Conservation (phyloP, 2,329 filamentous ascomycete genomes). For the Dactylonectria estremocensis region DNA sequence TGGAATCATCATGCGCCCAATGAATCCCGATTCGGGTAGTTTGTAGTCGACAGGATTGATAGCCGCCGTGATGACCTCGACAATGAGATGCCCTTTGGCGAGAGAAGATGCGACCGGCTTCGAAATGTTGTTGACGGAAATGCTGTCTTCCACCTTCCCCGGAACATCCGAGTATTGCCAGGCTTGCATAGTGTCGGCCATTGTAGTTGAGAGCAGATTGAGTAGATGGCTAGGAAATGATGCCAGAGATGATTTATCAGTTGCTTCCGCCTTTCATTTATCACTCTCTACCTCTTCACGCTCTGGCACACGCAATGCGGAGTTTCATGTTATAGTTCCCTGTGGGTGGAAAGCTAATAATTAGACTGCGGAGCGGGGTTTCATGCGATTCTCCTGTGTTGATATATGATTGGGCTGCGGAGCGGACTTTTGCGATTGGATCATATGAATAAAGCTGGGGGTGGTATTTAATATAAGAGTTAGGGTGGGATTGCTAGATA, state of each 20-base stretch:
- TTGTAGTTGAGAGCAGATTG: not conserved
- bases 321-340: not conserved
- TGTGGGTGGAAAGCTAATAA: too few species aligned
- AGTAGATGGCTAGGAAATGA: not conserved
- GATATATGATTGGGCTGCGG: not conserved
- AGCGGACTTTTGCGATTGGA: not conserved
- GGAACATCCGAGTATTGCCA: slow-evolving; percentile 15
- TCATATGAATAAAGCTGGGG: too few species aligned
- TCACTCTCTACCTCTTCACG: not conserved
- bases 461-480: too few species aligned
- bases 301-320: not conserved
- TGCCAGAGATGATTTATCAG: not conserved
- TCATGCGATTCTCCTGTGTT: not conserved
- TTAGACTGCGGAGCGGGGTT: not conserved
- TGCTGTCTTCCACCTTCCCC: slow-evolving; percentile 4
- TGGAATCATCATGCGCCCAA: slow-evolving; percentile 44
- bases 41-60: slow-evolving; percentile 61
- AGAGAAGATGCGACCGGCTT: slow-evolving; percentile 11
- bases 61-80: slow-evolving; percentile 55
- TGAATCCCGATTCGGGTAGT: slow-evolving; percentile 52
- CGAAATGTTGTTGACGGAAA: not conserved
- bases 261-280: not conserved
- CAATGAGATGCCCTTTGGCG: slow-evolving; percentile 47
- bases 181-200: slow-evolving; percentile 3
- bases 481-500: too few species aligned